A percentile compares a stretch with the other conserved stretches of the same genome.
Evolutionary conservation across 345 rosid species (phyloP).

Genomic region (Microthlaspi erraticum): DNA sequence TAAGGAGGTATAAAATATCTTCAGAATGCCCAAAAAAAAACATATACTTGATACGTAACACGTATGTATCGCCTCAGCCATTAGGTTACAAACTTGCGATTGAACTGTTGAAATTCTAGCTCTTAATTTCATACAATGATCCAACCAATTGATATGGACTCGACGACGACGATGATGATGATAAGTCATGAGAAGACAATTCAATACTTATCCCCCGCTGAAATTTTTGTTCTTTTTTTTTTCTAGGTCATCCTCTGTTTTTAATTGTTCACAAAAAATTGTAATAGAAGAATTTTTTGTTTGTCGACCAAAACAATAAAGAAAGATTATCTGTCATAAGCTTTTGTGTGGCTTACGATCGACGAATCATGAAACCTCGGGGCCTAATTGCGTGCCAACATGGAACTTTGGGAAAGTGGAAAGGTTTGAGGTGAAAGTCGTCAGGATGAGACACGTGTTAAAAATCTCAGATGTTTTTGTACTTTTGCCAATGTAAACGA

Average conservation of each 20-base stretch:
- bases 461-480: neutral
- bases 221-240: neutral
- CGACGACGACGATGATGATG: constrained; percentile 1
- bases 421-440: constrained; percentile 6
- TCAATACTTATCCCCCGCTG: neutral
- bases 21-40: neutral
- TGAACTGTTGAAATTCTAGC: constrained; percentile 13
- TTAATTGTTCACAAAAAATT: neutral
- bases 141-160: constrained; percentile 16
- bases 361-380: neutral
- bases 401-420: constrained; percentile 6
- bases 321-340: too few species aligned
- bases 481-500: constrained; percentile 20
- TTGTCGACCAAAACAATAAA: too few species aligned
- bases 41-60: too few species aligned
- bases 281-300: too few species aligned
- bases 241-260: constrained; percentile 12
- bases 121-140: constrained; percentile 11
- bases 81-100: neutral
- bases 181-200: neutral
- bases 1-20: neutral
- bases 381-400: constrained; percentile 9
- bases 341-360: constrained; percentile 20
- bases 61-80: neutral
- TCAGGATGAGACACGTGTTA: constrained; percentile 15